Evolutionary conservation across 176 grass and related monocot species (phyloP).

Genomic region (Microstegium vimineum): DNA sequence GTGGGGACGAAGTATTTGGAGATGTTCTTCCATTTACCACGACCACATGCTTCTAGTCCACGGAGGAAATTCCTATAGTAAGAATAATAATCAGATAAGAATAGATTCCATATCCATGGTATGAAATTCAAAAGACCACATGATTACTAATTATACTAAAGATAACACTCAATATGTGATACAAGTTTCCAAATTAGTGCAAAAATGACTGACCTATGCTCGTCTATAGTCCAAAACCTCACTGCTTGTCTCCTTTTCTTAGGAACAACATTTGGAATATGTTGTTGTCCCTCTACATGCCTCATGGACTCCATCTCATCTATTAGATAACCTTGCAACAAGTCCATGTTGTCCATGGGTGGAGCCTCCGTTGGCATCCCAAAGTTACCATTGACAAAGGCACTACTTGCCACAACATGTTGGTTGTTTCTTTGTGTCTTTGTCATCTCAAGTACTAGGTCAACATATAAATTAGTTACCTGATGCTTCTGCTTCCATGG

Average conservation of each 20-base stretch:
- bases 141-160: not conserved
- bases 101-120: not conserved
- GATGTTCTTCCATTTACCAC: not conserved
- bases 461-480: conserved; percentile 20
- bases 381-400: not conserved
- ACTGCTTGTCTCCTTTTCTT: not conserved
- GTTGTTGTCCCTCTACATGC: too few relatives aligned
- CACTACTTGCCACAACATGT: not conserved
- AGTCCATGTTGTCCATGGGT: too few relatives aligned
- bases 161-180: not conserved
- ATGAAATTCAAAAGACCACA: not conserved
- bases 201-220: conserved; percentile 17
- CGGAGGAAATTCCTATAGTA: not conserved
- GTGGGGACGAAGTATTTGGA: not conserved
- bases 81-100: not conserved
- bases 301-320: too few relatives aligned
- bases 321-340: too few relatives aligned
- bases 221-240: conserved; percentile 1
- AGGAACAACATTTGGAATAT: not conserved
- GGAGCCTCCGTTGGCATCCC: not conserved
- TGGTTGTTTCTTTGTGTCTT: not conserved
- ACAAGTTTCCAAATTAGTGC: not conserved
- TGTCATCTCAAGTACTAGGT: not conserved
- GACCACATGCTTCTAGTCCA: not conserved
- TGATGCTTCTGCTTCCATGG: not conserved